Evolutionary conservation across 2,329 filamentous ascomycete species (phyloP).

Genomic region (Sordariomycetes sp.): DNA sequence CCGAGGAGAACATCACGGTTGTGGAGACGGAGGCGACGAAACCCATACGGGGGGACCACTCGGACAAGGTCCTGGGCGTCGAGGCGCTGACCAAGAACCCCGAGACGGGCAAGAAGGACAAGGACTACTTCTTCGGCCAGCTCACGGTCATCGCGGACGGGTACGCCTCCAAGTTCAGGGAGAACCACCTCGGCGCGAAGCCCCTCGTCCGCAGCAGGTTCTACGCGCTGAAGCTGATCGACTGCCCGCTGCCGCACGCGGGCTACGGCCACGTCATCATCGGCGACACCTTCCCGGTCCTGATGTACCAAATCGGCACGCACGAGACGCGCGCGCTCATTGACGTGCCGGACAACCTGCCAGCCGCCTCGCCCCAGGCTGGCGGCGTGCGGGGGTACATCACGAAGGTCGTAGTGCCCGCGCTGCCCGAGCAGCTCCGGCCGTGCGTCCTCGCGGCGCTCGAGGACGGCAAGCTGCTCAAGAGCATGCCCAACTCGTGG

Average conservation of each 20-base stretch:
- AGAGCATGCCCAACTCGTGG: conserved; percentile 91
- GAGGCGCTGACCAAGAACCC: conserved; percentile 57
- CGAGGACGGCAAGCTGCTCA: conserved; percentile 63
- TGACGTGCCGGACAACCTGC: conserved; percentile 70
- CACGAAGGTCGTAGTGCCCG: conserved; percentile 65
- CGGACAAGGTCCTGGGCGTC: conserved; percentile 71
- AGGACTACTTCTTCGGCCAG: conserved; percentile 77
- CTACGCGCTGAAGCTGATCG: conserved; percentile 85
- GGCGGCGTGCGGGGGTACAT: conserved; percentile 85
- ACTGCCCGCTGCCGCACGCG: conserved; percentile 66
- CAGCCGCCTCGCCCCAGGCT: conserved; percentile 59
- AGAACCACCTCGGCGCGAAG: conserved; percentile 55
- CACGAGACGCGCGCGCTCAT: conserved; percentile 87
- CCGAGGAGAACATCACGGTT: conserved; percentile 74
- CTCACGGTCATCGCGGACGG: conserved; percentile 88
- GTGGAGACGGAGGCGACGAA: conserved; percentile 80
- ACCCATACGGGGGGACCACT: conserved; percentile 59
- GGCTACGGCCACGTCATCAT: conserved; percentile 84
- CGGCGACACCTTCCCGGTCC: conserved; percentile 61
- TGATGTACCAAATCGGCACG: conserved; percentile 94
- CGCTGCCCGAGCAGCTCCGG: conserved; percentile 60
- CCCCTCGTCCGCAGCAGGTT: conserved; percentile 78
- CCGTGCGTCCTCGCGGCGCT: conserved; percentile 68
- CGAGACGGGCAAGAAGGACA: conserved; percentile 39
- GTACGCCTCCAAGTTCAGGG: conserved; percentile 85